Evolutionary conservation across 2,329 filamentous ascomycete species (phyloP).

Genomic region (Colletotrichum sidae): DNA sequence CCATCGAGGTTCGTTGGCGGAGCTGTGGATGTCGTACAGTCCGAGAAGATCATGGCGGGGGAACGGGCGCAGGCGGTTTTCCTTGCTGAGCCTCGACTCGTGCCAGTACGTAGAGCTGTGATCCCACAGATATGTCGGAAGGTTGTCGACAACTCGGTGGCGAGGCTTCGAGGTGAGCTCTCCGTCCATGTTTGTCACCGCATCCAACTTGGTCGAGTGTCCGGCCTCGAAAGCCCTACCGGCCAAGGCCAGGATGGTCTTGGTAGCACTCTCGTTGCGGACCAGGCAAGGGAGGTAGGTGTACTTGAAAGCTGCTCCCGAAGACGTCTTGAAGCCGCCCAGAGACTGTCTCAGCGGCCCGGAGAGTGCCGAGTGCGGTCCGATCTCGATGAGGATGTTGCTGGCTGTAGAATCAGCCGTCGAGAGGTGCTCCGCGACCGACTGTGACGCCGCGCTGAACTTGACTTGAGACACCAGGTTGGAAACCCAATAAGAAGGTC

Average conservation of each 20-base stretch:
- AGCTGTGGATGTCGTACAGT: slow-evolving; percentile 46
- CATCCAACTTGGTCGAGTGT: slow-evolving; percentile 23
- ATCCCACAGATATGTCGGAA: slow-evolving; percentile 67
- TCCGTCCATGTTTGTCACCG: neutral
- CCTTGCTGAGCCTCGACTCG: slow-evolving; percentile 17
- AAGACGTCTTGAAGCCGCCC: slow-evolving; percentile 43
- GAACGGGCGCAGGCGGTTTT: slow-evolving; percentile 4
- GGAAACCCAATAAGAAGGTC: slow-evolving; percentile 57
- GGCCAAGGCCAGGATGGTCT: slow-evolving; percentile 56
- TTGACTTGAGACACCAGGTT: slow-evolving; percentile 53
- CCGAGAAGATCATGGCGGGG: slow-evolving; percentile 41
- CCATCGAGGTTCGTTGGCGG: slow-evolving; percentile 51
- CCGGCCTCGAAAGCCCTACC: slow-evolving; percentile 58
- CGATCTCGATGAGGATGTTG: slow-evolving; percentile 61
- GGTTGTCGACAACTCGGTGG: slow-evolving; percentile 46
- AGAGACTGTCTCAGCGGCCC: slow-evolving; percentile 63
- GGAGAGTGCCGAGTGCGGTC: slow-evolving; percentile 60
- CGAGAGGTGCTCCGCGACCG: neutral
- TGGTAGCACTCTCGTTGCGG: slow-evolving; percentile 61
- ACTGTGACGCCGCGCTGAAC: slow-evolving; percentile 51
- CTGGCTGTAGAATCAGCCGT: neutral
- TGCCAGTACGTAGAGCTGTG: slow-evolving; percentile 52
- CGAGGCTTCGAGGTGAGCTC: slow-evolving; percentile 43
- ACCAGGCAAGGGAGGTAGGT: slow-evolving; percentile 59
- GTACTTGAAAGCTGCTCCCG: slow-evolving; percentile 50